These are phyloP conservation scores for Wickerhamiella bombiphila DNA, from an alignment of 805 yeast genomes.

Conservation along the genomic window DNA sequence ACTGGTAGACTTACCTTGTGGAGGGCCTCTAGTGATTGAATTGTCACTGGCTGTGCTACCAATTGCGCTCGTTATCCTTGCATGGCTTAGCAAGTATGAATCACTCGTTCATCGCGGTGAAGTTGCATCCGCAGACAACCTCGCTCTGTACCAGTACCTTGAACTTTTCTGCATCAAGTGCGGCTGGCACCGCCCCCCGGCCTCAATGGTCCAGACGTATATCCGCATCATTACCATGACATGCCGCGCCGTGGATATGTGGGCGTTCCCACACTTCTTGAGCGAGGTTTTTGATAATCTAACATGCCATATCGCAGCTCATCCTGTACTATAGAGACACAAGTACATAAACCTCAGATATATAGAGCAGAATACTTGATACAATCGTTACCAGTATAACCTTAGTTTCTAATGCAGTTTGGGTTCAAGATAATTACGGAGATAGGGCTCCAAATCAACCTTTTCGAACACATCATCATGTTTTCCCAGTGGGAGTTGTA, in stretches of 20 bases:
- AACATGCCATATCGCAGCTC: not conserved
- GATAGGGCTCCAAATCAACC: not conserved
- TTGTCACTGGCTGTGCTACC: not conserved
- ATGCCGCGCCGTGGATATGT: not conserved
- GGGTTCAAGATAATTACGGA: not conserved
- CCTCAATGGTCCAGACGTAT: not conserved
- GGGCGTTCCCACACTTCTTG: not conserved
- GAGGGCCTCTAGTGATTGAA: not conserved
- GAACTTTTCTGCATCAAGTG: not conserved
- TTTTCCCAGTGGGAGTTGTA: constrained; percentile 21
- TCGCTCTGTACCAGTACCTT: not conserved
- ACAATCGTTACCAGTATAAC: too few relatives aligned
- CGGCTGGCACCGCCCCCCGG: not conserved
- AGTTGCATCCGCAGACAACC: not conserved
- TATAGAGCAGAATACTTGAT: too few relatives aligned
- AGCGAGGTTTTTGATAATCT: too few relatives aligned
- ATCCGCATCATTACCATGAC: not conserved
- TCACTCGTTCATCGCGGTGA: not conserved
- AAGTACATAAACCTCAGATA: too few relatives aligned
- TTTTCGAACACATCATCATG: constrained; percentile 51
- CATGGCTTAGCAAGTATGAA: not conserved
- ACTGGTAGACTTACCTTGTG: not conserved
- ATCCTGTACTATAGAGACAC: not conserved
- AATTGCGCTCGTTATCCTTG: not conserved
- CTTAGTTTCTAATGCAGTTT: too few relatives aligned